Conservation (phyloP, 1,284 basidiomycete genomes). For the Filobasidium uniguttulatum region DNA sequence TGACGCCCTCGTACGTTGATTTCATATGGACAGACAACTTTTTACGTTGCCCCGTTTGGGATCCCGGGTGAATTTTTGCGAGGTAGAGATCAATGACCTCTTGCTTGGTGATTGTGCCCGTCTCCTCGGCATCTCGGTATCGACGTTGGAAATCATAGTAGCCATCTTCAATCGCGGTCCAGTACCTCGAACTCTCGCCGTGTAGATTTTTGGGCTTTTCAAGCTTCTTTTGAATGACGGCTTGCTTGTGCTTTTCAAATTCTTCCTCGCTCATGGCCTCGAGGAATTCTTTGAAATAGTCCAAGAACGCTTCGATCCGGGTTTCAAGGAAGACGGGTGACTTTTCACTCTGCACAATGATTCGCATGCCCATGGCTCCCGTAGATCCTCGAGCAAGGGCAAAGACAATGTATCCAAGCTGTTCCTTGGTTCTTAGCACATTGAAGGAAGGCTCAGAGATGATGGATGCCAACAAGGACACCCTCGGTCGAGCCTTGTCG, state of each 20-base stretch:
- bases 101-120: conserved; percentile 54
- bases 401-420: conserved; percentile 81
- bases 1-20: conserved; percentile 42
- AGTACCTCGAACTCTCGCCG: conserved; percentile 53
- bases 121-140: conserved; percentile 53
- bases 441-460: conserved; percentile 86
- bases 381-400: conserved; percentile 45
- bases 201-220: conserved; percentile 59
- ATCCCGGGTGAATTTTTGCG: conserved; percentile 55
- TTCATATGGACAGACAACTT: conserved; percentile 71
- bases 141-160: conserved; percentile 62
- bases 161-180: conserved; percentile 56
- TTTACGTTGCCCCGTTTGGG: conserved; percentile 45
- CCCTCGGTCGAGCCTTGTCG: conserved; percentile 34
- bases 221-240: conserved; percentile 52
- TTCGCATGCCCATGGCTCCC: conserved; percentile 63
- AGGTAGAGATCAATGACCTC: conserved; percentile 68
- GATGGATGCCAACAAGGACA: conserved; percentile 50
- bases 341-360: conserved; percentile 84
- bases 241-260: conserved; percentile 51
- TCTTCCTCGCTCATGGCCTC: conserved; percentile 48
- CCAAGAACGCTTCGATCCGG: conserved; percentile 76
- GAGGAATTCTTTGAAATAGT: conserved; percentile 50
- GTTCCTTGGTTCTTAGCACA: conserved; percentile 85
- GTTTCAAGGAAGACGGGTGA: conserved; percentile 70